Percentiles rank a stretch among this genome's conserved stretches.
phyloP scores from a whole-genome alignment of 1,139 yeast species.

The Debaryomyces psychrophilus region DNA sequence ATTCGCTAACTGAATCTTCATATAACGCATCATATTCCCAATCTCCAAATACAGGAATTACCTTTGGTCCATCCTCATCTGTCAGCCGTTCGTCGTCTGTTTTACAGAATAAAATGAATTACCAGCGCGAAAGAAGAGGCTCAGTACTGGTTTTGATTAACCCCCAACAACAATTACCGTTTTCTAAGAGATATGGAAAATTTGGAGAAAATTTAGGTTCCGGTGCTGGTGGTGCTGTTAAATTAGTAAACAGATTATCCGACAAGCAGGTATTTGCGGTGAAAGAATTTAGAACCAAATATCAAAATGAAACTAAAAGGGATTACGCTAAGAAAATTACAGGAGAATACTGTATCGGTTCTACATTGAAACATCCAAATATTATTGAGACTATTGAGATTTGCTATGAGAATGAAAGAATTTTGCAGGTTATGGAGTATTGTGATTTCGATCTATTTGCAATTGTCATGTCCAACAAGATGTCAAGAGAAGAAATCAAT shows the following conservation, averaged over 20 bases:
- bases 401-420: slow-evolving; percentile 84
- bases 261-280: slow-evolving; percentile 86
- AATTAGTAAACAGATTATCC: slow-evolving; percentile 65
- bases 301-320: slow-evolving; percentile 73
- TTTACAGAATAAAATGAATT: slow-evolving; percentile 35
- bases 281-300: slow-evolving; percentile 82
- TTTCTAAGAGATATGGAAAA: slow-evolving; percentile 76
- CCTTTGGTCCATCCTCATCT: slow-evolving; percentile 28
- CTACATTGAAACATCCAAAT: slow-evolving; percentile 92
- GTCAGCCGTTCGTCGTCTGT: slow-evolving; percentile 32
- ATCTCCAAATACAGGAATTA: slow-evolving; percentile 28
- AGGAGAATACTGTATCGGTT: slow-evolving; percentile 95
- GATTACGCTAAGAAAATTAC: slow-evolving; percentile 94
- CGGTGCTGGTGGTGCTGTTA: slow-evolving; percentile 95
- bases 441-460: slow-evolving; percentile 93
- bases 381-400: slow-evolving; percentile 91
- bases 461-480: slow-evolving; percentile 91
- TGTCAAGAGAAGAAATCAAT: slow-evolving; percentile 82
- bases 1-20: slow-evolving; percentile 32
- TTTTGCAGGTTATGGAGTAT: slow-evolving; percentile 92
- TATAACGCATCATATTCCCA: slow-evolving; percentile 38
- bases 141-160: slow-evolving; percentile 38
- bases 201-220: slow-evolving; percentile 89
- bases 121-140: slow-evolving; percentile 41
- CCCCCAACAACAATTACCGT: slow-evolving; percentile 47